Evolutionary conservation across 345 rosid genomes (phyloP).

Genomic region (Boechera stricta): DNA sequence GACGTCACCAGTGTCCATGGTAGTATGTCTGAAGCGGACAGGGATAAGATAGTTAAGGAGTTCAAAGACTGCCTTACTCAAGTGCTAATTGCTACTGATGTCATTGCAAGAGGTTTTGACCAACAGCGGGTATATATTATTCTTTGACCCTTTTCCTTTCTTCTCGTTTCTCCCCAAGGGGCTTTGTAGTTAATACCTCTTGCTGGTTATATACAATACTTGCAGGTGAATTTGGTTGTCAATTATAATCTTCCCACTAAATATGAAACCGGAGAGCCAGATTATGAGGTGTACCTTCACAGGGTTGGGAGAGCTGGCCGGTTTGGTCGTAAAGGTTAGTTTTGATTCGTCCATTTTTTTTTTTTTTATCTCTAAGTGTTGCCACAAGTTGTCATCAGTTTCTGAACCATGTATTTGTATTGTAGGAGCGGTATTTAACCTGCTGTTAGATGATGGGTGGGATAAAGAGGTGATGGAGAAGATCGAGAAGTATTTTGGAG

Average conservation of each 20-base stretch:
- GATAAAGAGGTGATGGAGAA: conserved; percentile 68
- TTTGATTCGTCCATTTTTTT: not conserved
- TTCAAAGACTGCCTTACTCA: conserved; percentile 85
- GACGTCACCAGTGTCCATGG: conserved; percentile 90
- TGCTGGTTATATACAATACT: conserved; percentile 28
- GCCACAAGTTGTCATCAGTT: not conserved
- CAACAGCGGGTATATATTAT: conserved; percentile 73
- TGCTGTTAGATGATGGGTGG: conserved; percentile 50
- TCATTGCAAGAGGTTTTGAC: conserved; percentile 94
- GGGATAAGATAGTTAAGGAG: conserved; percentile 87
- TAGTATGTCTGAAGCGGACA: conserved; percentile 59
- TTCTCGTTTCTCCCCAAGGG: not conserved
- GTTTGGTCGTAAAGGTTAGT: conserved; percentile 86
- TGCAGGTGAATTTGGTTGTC: conserved; percentile 87
- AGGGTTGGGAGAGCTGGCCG: conserved; percentile 98
- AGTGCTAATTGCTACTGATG: conserved; percentile 89
- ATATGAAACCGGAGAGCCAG: conserved; percentile 61
- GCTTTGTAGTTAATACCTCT: not conserved
- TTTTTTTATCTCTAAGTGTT: not conserved
- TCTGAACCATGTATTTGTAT: conserved; percentile 15
- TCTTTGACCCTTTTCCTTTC: conserved; percentile 14
- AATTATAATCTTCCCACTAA: conserved; percentile 85
- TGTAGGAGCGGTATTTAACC: conserved; percentile 88
- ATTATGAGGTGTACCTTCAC: conserved; percentile 91
- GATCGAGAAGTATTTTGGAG: conserved; percentile 71